Base-by-base conservation (phyloP, 768 basidiomycete species). In the Cystofilobasidium macerans region DNA sequence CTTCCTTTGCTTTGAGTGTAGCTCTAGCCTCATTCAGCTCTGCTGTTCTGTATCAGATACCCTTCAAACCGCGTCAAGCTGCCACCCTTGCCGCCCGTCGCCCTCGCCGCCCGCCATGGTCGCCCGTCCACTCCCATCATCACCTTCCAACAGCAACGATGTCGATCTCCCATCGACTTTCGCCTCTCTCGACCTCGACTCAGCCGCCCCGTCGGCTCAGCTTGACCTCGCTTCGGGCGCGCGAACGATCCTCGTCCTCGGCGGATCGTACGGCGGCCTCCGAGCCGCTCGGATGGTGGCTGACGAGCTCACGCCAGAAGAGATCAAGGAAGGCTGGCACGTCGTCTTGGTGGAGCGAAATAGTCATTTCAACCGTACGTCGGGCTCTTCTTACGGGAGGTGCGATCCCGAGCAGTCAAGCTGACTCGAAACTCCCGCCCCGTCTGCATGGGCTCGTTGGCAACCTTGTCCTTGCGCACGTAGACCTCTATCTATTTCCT, bases 401-500 rank as follows among this genome's bases (percentile, higher is more conserved):
- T 28, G 51, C 42, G 33, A 36, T 22, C 20, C 20, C 3, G 20
- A 13, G 40, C 16, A 42, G 24, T 59, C 47, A 32, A 42, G 9
- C 14, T 18, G 42, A 40, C 38, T 40, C 9, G 38, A 40, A 40
- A 40, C 38, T 8, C 38, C n/a, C n/a, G n/a, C 38, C 16, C 38
- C 38, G 38, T 16, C 16, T 16, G 42, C 16, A 42, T 42, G 26
- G 20, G 18, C 48, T 54, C 6, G 20, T 38, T 36, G 36, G 42
- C 35, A 47, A 1, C 42, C 54, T 26, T 16, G n/a, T 64, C 28
- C 30, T 14, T 42, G 30, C 54, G 35, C 26, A 2, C 26, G 3
- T 51, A 76, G 75, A 77, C 65, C 70, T 76, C 45, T 77, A 77
- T 65, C 72, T 72, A 48, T 77, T 77, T 62, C 76, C 76, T 8